Conservation (phyloP, 2,329 filamentous ascomycete genomes). For the Trichophyton simii region DNA sequence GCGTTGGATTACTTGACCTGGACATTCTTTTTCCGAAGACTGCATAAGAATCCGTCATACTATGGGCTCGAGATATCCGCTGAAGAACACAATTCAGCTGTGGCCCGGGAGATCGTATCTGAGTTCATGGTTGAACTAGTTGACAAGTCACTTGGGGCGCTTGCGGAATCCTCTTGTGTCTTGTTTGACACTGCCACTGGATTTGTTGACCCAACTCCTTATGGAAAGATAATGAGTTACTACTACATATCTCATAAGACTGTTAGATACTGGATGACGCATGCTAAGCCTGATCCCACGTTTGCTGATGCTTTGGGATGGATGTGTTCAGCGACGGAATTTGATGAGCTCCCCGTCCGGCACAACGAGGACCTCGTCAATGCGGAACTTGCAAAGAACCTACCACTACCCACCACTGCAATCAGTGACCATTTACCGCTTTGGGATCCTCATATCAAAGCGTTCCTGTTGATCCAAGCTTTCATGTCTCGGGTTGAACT, state of each 20-base stretch:
- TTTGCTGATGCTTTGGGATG: slow-evolving; percentile 77
- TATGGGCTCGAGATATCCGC: slow-evolving; percentile 90
- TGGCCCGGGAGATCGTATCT: slow-evolving; percentile 76
- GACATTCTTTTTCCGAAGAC: slow-evolving; percentile 96
- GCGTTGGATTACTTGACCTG: slow-evolving; percentile 95
- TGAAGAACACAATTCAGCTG: slow-evolving; percentile 78
- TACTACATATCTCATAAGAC: slow-evolving; percentile 96
- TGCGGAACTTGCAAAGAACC: slow-evolving; percentile 67
- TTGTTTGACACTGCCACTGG: slow-evolving; percentile 65
- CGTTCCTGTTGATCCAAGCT: slow-evolving; percentile 84
- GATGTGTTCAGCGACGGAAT: slow-evolving; percentile 90
- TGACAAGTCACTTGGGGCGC: slow-evolving; percentile 67
- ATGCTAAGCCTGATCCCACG: slow-evolving; percentile 60
- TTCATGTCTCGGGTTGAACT: slow-evolving; percentile 88
- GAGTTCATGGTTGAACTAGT: slow-evolving; percentile 93
- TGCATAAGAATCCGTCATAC: slow-evolving; percentile 97
- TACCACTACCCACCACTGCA: slow-evolving; percentile 54
- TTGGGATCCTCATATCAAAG: slow-evolving; percentile 98
- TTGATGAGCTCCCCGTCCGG: slow-evolving; percentile 91
- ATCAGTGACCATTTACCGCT: slow-evolving; percentile 58
- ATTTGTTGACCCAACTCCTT: slow-evolving; percentile 74
- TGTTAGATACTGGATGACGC: slow-evolving; percentile 66
- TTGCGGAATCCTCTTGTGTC: slow-evolving; percentile 75
- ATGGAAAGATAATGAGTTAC: slow-evolving; percentile 98
- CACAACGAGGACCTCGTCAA: slow-evolving; percentile 99